A percentile compares a stretch with the other conserved stretches of the same genome.
Evolutionary conservation across 2,329 filamentous ascomycete genomes (phyloP).

Genomic region (Epichloe glyceriae): DNA sequence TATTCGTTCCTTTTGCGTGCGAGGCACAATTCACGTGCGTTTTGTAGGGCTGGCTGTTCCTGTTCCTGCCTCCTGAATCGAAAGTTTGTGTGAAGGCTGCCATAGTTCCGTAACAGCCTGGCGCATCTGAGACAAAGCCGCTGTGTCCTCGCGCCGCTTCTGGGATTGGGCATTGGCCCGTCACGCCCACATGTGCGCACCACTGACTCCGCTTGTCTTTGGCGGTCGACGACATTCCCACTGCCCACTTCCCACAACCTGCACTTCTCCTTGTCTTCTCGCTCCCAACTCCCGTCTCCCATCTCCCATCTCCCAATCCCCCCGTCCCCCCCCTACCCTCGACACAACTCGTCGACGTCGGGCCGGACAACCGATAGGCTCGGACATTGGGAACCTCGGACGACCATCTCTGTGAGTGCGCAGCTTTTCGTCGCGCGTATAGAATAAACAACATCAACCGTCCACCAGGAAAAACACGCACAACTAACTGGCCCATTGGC

Average conservation of each 20-base stretch:
- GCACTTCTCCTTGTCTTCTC: neutral
- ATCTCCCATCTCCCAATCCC: too few relatives aligned
- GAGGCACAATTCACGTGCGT: too few relatives aligned
- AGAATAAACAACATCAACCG: neutral
- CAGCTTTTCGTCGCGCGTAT: neutral
- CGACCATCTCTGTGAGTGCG: neutral
- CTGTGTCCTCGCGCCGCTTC: neutral
- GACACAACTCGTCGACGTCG: neutral
- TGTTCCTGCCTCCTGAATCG: too few relatives aligned
- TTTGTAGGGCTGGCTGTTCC: too few relatives aligned
- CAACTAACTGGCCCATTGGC: neutral
- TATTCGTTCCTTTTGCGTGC: too few relatives aligned
- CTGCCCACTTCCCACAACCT: neutral
- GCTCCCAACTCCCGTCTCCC: too few relatives aligned
- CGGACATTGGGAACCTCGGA: neutral
- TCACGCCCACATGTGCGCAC: neutral
- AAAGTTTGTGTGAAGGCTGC: too few relatives aligned
- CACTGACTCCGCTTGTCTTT: constrained; percentile 4
- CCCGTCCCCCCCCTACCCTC: too few relatives aligned
- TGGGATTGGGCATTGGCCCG: neutral
- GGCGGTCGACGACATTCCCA: neutral
- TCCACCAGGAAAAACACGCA: neutral
- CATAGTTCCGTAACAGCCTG: too few relatives aligned
- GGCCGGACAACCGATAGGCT: neutral
- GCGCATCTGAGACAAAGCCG: neutral